Conservation (phyloP, 1,139 yeast species). For the Candida albicans region DNA sequence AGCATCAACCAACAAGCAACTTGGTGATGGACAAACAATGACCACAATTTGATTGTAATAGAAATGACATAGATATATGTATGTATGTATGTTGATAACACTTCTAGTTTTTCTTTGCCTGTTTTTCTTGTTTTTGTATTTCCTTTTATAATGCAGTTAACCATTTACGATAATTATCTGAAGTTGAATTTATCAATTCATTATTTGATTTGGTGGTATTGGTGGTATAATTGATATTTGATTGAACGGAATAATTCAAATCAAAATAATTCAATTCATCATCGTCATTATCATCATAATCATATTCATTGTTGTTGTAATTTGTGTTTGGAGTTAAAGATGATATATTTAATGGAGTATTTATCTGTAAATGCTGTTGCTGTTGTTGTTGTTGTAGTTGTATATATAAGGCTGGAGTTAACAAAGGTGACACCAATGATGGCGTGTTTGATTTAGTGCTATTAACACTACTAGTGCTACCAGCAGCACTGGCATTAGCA, state of each 20-base stretch:
- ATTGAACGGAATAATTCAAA: slow-evolving; percentile 33
- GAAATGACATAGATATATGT: no score
- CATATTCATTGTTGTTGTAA: background rate
- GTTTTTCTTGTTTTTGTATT: background rate
- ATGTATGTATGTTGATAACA: background rate
- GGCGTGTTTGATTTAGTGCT: slow-evolving; percentile 6
- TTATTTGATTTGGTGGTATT: slow-evolving; percentile 9
- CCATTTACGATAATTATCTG: slow-evolving; percentile 48
- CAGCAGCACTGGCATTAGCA: slow-evolving; percentile 1
- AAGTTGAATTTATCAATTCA: slow-evolving; percentile 28
- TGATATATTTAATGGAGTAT: slow-evolving; percentile 2
- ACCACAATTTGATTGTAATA: no score
- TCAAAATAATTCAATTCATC: slow-evolving; percentile 33
- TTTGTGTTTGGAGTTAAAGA: background rate
- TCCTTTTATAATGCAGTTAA: slow-evolving; percentile 16
- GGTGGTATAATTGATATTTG: slow-evolving; percentile 20
- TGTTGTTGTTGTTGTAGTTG: slow-evolving; percentile 19
- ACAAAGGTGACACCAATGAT: slow-evolving; percentile 34
- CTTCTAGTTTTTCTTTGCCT: no score
- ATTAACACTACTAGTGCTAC: slow-evolving; percentile 1
- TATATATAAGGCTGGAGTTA: slow-evolving; percentile 36
- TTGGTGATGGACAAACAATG: no score
- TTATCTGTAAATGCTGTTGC: slow-evolving; percentile 2
- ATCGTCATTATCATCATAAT: slow-evolving; percentile 11
- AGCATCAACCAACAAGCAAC: no score